A percentile compares a stretch with the other conserved stretches of the same genome.
These are phyloP conservation scores for Pyricularia pennisetigena DNA, from an alignment of 2,329 filamentous ascomycete genomes.

Conservation along the genomic window DNA sequence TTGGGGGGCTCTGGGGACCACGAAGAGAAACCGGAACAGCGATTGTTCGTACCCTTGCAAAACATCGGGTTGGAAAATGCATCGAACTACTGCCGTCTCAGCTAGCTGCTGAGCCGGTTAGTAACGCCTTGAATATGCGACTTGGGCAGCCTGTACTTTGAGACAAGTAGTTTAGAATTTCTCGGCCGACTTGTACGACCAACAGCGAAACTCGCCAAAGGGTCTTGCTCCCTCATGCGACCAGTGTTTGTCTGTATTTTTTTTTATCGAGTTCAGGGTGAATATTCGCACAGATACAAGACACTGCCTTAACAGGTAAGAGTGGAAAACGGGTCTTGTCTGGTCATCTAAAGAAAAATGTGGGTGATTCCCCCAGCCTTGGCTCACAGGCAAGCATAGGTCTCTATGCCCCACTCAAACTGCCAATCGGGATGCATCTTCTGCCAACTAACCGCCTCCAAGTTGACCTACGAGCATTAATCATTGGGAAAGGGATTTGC, in stretches of 20 bases:
- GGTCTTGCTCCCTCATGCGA: neutral
- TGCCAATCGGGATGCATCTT: neutral
- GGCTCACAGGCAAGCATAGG: neutral
- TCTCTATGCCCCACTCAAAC: neutral
- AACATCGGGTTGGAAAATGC: slow-evolving; percentile 2
- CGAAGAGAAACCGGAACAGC: slow-evolving; percentile 6
- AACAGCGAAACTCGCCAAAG: neutral
- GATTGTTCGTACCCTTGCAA: slow-evolving; percentile 4
- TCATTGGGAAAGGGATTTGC: neutral
- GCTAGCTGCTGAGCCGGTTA: neutral
- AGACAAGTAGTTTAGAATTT: neutral
- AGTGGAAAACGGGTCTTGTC: neutral
- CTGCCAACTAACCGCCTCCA: neutral
- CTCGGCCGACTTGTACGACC: neutral
- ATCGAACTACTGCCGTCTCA: slow-evolving; percentile 1
- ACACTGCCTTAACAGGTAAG: neutral
- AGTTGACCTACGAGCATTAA: neutral
- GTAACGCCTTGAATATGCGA: neutral
- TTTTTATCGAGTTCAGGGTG: neutral
- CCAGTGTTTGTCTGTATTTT: neutral
- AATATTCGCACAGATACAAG: neutral
- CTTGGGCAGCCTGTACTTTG: neutral
- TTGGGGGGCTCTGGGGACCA: slow-evolving; percentile 5
- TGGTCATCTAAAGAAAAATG: neutral
- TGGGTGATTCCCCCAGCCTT: neutral